Percentiles rank a stretch among this genome's conserved stretches.
Evolutionary conservation across 2,329 filamentous ascomycete species (phyloP).

Genomic region (Microcera coccophila): DNA sequence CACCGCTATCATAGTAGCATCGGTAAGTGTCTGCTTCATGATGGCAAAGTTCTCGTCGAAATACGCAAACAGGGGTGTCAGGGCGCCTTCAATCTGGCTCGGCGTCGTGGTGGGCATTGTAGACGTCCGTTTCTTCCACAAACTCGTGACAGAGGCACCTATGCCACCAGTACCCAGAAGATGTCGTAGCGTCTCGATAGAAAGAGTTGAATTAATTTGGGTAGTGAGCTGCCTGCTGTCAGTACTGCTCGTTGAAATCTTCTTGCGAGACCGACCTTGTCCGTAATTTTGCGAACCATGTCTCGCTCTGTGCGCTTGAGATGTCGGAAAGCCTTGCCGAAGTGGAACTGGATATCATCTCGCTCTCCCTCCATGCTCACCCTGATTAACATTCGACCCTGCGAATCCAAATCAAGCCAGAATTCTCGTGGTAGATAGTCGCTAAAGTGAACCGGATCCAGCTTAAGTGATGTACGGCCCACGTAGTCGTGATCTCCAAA

Average conservation of each 20-base stretch:
- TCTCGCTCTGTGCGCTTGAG: constrained; percentile 94
- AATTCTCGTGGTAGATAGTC: constrained; percentile 95
- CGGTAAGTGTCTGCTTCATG: constrained; percentile 94
- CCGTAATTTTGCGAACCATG: constrained; percentile 96
- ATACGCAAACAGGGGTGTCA: constrained; percentile 84
- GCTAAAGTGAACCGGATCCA: constrained; percentile 96
- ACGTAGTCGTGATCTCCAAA: constrained; percentile 97
- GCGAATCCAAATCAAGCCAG: constrained; percentile 95
- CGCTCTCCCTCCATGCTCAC: constrained; percentile 99
- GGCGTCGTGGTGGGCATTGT: constrained; percentile 58
- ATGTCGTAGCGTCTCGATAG: constrained; percentile 70
- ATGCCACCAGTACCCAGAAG: constrained; percentile 68
- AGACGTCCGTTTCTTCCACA: constrained; percentile 60
- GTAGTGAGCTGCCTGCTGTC: constrained; percentile 64
- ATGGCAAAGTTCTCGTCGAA: constrained; percentile 99
- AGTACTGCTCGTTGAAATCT: constrained; percentile 2
- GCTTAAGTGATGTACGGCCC: constrained; percentile 90
- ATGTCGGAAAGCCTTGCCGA: constrained; percentile 92
- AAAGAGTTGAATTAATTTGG: constrained; percentile 88
- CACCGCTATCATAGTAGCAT: constrained; percentile 95
- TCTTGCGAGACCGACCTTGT: constrained; percentile 64
- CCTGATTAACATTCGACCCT: constrained; percentile 80
- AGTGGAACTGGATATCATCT: constrained; percentile 98
- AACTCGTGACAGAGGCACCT: constrained; percentile 67
- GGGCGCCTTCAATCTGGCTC: constrained; percentile 71